Conservation (phyloP, 1,284 basidiomycete species). For the Marasmius tenuissimus region DNA sequence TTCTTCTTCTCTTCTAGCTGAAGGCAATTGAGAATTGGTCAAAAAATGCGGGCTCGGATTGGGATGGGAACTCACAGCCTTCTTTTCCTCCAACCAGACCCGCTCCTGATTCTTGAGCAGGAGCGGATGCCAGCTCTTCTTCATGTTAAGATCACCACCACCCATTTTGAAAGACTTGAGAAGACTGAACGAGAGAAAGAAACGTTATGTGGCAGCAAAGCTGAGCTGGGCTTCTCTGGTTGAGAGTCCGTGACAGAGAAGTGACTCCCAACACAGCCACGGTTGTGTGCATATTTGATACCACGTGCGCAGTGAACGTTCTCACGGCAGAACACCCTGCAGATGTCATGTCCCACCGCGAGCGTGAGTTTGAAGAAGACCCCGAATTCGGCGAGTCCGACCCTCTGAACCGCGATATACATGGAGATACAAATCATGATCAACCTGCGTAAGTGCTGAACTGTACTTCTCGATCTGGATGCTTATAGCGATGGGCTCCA, state of each 20-base stretch:
- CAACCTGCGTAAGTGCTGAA: slow-evolving; percentile 26
- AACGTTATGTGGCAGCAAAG: not conserved
- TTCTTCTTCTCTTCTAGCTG: slow-evolving; percentile 98
- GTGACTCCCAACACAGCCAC: not conserved
- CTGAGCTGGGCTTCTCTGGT: not conserved
- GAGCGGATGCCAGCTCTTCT: slow-evolving; percentile 98
- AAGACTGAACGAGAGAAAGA: slow-evolving; percentile 13
- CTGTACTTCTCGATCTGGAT: not conserved
- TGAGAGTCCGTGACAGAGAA: not conserved
- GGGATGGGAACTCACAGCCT: slow-evolving; percentile 62
- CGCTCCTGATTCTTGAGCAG: slow-evolving; percentile 98
- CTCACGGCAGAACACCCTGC: not conserved
- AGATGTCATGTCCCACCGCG: slow-evolving; percentile 6
- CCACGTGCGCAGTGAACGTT: not conserved
- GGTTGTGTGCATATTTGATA: not conserved
- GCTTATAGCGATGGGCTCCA: slow-evolving; percentile 15
- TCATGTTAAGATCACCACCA: slow-evolving; percentile 94
- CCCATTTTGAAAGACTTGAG: slow-evolving; percentile 74
- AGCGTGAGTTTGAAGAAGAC: slow-evolving; percentile 19
- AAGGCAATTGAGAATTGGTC: slow-evolving; percentile 13
- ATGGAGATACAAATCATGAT: slow-evolving; percentile 21
- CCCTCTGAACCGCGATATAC: slow-evolving; percentile 28
- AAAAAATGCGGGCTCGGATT: slow-evolving; percentile 10
- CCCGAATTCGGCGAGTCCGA: slow-evolving; percentile 28
- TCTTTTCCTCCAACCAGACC: slow-evolving; percentile 99